Evolutionary conservation across 2,329 filamentous ascomycete genomes (phyloP).

Genomic region (Hypoxylon sp.): DNA sequence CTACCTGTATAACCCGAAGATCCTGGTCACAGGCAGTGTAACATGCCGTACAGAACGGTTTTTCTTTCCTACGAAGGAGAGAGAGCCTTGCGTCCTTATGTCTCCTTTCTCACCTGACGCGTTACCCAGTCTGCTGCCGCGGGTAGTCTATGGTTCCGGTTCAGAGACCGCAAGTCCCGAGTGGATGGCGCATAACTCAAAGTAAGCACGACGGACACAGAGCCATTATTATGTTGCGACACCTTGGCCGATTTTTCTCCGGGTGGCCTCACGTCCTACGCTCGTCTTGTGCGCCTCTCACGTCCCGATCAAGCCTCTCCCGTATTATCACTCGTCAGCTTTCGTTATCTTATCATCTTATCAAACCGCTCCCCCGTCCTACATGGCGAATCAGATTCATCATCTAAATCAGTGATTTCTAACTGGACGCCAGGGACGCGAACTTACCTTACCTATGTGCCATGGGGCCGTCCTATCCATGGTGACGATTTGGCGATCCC

Average conservation of each 20-base stretch:
- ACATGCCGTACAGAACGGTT: conserved; percentile 22
- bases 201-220: conserved; percentile 10
- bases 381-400: conserved; percentile 3
- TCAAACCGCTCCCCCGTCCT: conserved; percentile 2
- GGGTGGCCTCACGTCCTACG: conserved; percentile 11
- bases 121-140: conserved; percentile 7
- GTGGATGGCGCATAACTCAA: conserved; percentile 9
- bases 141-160: conserved; percentile 19
- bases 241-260: conserved; percentile 22
- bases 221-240: conserved; percentile 28
- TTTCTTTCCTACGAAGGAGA: conserved; percentile 6
- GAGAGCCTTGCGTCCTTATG: conserved; percentile 17
- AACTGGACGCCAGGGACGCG: conserved; percentile 6
- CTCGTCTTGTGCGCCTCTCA: conserved; percentile 4
- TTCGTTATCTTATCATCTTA: conserved; percentile 22
- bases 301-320: conserved; percentile 15
- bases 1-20: conserved; percentile 30
- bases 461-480: not conserved
- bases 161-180: conserved; percentile 21
- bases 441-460: conserved; percentile 24
- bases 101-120: conserved; percentile 6
- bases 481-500: conserved; percentile 18
- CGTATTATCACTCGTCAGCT: conserved; percentile 13
- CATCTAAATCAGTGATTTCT: not conserved
- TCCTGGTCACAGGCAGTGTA: conserved; percentile 12